Conservation (phyloP, 1,139 yeast genomes). For the Magnusiomyces sp. region DNA sequence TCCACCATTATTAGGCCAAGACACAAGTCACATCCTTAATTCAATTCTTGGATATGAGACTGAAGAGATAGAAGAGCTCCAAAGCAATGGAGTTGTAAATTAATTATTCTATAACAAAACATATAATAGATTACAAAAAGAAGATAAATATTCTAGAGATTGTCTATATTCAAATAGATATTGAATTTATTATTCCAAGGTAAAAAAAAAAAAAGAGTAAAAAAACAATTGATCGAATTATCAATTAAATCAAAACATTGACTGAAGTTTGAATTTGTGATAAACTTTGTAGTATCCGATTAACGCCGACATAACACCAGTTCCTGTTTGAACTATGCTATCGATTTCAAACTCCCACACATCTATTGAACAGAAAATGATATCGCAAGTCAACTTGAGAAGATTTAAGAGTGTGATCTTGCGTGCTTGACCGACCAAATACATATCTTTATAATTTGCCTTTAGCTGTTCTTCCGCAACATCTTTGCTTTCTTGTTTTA, state of each 20-base stretch:
- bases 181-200: too few species aligned
- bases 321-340: constrained; percentile 19
- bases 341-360: constrained; percentile 18
- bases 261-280: constrained; percentile 11
- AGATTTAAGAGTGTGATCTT: background rate
- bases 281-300: constrained; percentile 26
- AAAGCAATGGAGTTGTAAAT: constrained; percentile 23
- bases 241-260: background rate
- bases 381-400: constrained; percentile 21
- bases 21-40: constrained; percentile 26
- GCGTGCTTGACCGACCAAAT: constrained; percentile 15
- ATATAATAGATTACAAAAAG: background rate
- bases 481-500: constrained; percentile 5
- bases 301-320: constrained; percentile 25
- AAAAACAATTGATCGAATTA: background rate
- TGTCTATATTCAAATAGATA: too few species aligned
- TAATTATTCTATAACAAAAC: background rate
- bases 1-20: constrained; percentile 36
- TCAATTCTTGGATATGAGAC: constrained; percentile 22
- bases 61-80: constrained; percentile 19
- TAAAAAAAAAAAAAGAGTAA: background rate
- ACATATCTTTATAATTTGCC: background rate
- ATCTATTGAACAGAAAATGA: constrained; percentile 25
- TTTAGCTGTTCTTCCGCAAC: background rate
- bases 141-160: background rate